Evolutionary conservation across 78 protist species (phyloP).

Genomic region (Dictyostelium brefeldianum): DNA sequence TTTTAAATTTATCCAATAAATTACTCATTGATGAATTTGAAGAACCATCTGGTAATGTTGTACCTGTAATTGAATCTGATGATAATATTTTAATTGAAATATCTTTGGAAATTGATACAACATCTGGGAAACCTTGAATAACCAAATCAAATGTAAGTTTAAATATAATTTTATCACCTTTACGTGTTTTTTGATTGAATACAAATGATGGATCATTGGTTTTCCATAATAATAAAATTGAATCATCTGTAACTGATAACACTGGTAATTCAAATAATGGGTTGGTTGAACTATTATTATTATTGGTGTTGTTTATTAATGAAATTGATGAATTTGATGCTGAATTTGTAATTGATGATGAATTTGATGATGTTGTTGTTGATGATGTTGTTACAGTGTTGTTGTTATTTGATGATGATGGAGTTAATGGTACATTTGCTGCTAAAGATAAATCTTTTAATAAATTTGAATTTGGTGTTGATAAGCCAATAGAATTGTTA

Average conservation of each 20-base stretch:
- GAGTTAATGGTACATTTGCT: background rate
- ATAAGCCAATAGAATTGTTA: background rate
- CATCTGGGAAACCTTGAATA: slow-evolving; percentile 37
- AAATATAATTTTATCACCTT: slow-evolving; percentile 58
- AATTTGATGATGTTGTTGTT: background rate
- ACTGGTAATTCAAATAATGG: slow-evolving; percentile 38
- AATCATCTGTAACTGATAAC: slow-evolving; percentile 1
- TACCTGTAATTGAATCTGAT: slow-evolving; percentile 2
- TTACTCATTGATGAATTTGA: slow-evolving; percentile 59
- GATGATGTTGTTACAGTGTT: background rate
- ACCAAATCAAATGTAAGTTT: slow-evolving; percentile 10
- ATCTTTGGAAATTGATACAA: slow-evolving; percentile 36
- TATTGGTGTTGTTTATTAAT: background rate
- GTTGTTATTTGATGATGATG: background rate
- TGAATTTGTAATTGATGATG: background rate
- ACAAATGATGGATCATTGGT: slow-evolving; percentile 37
- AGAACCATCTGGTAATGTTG: background rate
- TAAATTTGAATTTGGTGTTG: slow-evolving; percentile 35
- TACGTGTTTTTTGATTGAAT: slow-evolving; percentile 61
- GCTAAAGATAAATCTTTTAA: slow-evolving; percentile 21
- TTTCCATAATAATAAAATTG: slow-evolving; percentile 42
- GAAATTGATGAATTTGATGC: slow-evolving; percentile 7
- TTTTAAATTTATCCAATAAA: slow-evolving; percentile 53
- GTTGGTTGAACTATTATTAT: background rate
- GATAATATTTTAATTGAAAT: slow-evolving; percentile 54